Evolutionary conservation across 305 asterid genomes (phyloP).

Genomic region (Solanum chacoense): DNA sequence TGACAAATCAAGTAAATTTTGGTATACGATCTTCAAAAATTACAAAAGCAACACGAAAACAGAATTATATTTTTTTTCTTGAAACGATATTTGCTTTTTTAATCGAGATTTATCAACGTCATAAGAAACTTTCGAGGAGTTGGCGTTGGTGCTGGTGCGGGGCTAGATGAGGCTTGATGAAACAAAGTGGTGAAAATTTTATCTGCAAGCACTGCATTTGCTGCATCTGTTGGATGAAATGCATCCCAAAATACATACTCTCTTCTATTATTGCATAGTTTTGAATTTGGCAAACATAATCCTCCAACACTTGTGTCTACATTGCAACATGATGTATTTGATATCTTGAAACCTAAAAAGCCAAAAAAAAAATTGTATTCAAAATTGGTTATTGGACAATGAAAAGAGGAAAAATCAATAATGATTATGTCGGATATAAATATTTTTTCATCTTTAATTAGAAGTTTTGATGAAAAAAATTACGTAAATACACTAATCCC

Average conservation of each 20-base stretch:
- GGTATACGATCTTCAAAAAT: too few species aligned
- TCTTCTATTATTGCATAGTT: conserved; percentile 30
- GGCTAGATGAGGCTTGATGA: conserved; percentile 4
- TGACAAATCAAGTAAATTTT: not conserved
- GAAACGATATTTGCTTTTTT: not conserved
- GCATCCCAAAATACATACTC: conserved; percentile 84
- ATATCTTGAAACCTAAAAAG: conserved; percentile 53
- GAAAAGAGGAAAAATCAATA: not conserved
- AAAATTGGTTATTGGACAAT: not conserved
- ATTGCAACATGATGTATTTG: conserved; percentile 67
- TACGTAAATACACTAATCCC: too few species aligned
- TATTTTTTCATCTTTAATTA: not conserved
- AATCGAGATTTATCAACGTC: not conserved
- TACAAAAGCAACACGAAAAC: not conserved
- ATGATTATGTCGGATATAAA: fast-evolving
- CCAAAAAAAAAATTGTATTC: not conserved
- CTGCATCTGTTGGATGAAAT: conserved; percentile 82
- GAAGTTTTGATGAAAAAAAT: not conserved
- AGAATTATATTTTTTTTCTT: not conserved
- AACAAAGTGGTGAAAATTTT: conserved; percentile 28
- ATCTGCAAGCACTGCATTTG: conserved; percentile 58
- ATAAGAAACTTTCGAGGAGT: conserved; percentile 3
- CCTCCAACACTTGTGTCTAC: conserved; percentile 62
- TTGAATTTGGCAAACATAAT: conserved; percentile 56
- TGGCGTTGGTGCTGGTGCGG: not conserved